A percentile compares a stretch with the other conserved stretches of the same genome.
phyloP scores from a whole-genome alignment of 371 early-diverging fungal species.

The Mucor indicus region DNA sequence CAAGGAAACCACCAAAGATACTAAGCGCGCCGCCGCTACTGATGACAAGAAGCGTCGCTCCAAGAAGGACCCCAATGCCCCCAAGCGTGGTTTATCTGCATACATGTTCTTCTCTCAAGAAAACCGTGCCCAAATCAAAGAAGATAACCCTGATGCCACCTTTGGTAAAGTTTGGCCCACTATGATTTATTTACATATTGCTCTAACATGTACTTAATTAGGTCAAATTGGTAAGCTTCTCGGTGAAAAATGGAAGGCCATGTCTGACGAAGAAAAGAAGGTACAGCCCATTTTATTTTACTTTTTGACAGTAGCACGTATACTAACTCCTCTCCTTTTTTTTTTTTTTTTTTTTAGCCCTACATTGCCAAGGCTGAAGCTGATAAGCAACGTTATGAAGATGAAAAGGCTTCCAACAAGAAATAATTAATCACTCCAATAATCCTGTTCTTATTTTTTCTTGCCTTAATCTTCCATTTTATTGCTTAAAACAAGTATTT shows the following conservation, averaged over 20 bases:
- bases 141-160: constrained; percentile 69
- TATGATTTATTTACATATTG: too few species aligned
- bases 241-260: constrained; percentile 76
- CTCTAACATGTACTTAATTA: too few species aligned
- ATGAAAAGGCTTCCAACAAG: constrained; percentile 51
- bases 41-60: constrained; percentile 25
- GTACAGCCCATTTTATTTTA: too few species aligned
- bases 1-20: constrained; percentile 20
- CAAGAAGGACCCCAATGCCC: constrained; percentile 66
- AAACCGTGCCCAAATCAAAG: constrained; percentile 60
- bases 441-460: too few species aligned
- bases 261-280: constrained; percentile 62
- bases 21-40: constrained; percentile 17
- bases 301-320: too few species aligned
- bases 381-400: constrained; percentile 77
- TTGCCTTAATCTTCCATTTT: too few species aligned
- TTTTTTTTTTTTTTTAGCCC: constrained; percentile 30
- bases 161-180: constrained; percentile 78
- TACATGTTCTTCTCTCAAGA: constrained; percentile 79
- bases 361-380: constrained; percentile 49
- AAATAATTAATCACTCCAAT: too few species aligned
- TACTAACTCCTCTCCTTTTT: too few species aligned
- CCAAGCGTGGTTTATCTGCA: constrained; percentile 76
- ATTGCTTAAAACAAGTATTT: too few species aligned
- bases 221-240: constrained; percentile 75